Evolutionary conservation across 2,329 filamentous ascomycete species (phyloP).

Genomic region (Pseudopyrenochaeta lycopersici): DNA sequence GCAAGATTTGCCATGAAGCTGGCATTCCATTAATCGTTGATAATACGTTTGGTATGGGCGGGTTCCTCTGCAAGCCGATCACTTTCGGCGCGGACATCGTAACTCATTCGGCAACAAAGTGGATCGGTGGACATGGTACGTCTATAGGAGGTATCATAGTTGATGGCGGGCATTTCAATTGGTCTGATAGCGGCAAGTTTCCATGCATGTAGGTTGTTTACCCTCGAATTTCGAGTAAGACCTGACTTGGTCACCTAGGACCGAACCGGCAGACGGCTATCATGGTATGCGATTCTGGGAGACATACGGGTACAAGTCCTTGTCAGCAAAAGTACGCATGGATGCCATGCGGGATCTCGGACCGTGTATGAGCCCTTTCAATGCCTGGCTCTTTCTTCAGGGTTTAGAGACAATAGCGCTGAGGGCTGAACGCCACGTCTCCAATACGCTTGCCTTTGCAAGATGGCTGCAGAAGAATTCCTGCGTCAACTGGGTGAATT

Average conservation of each 20-base stretch:
- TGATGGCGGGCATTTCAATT: conserved; percentile 38
- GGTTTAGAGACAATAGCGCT: conserved; percentile 36
- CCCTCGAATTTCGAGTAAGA: neutral
- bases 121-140: conserved; percentile 43
- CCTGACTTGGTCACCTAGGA: conserved; percentile 4
- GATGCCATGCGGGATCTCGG: conserved; percentile 36
- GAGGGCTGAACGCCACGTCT: conserved; percentile 29
- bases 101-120: conserved; percentile 37
- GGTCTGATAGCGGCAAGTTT: conserved; percentile 29
- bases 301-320: conserved; percentile 26
- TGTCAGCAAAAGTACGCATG: conserved; percentile 31
- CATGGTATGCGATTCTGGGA: conserved; percentile 37
- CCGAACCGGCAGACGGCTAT: conserved; percentile 30
- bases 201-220: conserved; percentile 22
- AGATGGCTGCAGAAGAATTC: conserved; percentile 31
- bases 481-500: conserved; percentile 34
- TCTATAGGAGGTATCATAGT: conserved; percentile 37
- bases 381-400: conserved; percentile 33
- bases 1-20: conserved; percentile 24
- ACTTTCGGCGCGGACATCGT: conserved; percentile 37
- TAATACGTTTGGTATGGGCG: conserved; percentile 39
- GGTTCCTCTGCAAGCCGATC: conserved; percentile 30
- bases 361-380: conserved; percentile 29
- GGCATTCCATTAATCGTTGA: conserved; percentile 34
- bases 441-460: conserved; percentile 32